Conservation (phyloP, 805 yeast genomes). For the Peterozyma xylosa region DNA sequence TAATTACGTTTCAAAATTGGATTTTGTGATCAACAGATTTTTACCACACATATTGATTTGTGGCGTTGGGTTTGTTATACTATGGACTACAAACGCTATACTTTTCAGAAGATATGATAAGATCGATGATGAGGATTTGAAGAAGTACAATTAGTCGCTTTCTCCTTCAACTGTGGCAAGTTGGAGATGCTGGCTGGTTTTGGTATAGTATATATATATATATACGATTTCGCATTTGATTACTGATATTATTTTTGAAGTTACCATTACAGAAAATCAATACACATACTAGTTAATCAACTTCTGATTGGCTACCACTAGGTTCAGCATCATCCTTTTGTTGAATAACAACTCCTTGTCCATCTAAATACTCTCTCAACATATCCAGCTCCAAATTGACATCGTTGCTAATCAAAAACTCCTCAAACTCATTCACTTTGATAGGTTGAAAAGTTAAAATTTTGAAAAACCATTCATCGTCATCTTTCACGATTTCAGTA, state of each 20-base stretch:
- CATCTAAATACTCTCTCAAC: constrained; percentile 19
- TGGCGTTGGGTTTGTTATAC: constrained; percentile 9
- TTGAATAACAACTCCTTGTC: constrained; percentile 15
- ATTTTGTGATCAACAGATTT: neutral
- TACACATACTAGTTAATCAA: too few species aligned
- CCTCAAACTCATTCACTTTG: constrained; percentile 12
- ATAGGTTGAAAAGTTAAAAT: constrained; percentile 19
- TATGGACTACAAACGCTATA: constrained; percentile 12
- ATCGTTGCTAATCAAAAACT: constrained; percentile 11
- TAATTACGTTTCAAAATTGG: constrained; percentile 9
- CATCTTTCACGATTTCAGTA: constrained; percentile 10
- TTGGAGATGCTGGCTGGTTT: too few species aligned
- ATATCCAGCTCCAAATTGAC: constrained; percentile 12
- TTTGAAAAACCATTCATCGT: constrained; percentile 11
- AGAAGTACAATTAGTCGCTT: too few species aligned
- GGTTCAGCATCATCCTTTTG: too few species aligned
- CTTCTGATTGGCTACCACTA: too few species aligned
- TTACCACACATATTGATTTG: neutral
- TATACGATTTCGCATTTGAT: too few species aligned
- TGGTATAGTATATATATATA: too few species aligned
- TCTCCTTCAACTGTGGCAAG: too few species aligned
- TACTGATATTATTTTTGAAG: too few species aligned
- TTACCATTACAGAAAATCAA: too few species aligned
- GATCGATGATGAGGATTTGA: too few species aligned
- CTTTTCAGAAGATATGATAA: constrained; percentile 8